Percentiles rank a stretch among this genome's conserved stretches.
Conservation (phyloP, 2,329 filamentous ascomycete genomes). For the Neofusicoccum sp. region DNA sequence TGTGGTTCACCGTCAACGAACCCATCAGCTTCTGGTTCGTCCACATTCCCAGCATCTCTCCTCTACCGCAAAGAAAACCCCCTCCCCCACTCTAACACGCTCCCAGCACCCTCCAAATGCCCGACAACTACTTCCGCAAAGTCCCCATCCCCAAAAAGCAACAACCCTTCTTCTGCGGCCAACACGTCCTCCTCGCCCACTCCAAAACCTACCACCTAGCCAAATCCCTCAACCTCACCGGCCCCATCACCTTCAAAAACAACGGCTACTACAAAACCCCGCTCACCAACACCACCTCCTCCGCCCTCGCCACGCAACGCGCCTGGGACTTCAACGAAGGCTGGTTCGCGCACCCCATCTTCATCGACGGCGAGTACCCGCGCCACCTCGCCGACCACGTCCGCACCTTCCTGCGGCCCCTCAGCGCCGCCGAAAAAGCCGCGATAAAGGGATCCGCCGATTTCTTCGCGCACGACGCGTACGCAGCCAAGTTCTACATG, state of each 20-base stretch:
- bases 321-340: conserved; percentile 41
- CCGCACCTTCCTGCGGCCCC: conserved; percentile 30
- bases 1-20: conserved; percentile 46
- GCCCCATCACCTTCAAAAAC: conserved; percentile 38
- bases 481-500: conserved; percentile 36
- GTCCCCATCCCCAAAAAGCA: conserved; percentile 33
- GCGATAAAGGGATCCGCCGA: conserved; percentile 34
- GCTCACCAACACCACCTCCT: conserved; percentile 32
- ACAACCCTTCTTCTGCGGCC: conserved; percentile 37
- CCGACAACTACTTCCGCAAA: conserved; percentile 35
- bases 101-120: conserved; percentile 9
- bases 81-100: not conserved
- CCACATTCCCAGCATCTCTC: not conserved
- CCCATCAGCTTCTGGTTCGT: conserved; percentile 33
- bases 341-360: conserved; percentile 44
- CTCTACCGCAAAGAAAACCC: not conserved
- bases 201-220: conserved; percentile 41
- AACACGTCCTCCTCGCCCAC: conserved; percentile 38
- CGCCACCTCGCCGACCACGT: conserved; percentile 37
- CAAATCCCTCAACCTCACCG: conserved; percentile 41
- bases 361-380: conserved; percentile 46
- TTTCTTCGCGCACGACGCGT: conserved; percentile 39
- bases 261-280: conserved; percentile 40
- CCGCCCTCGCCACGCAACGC: conserved; percentile 34
- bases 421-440: conserved; percentile 33